These are phyloP conservation scores for Echites panduratus DNA, from an alignment of 257 asterid species.

Conservation along the genomic window DNA sequence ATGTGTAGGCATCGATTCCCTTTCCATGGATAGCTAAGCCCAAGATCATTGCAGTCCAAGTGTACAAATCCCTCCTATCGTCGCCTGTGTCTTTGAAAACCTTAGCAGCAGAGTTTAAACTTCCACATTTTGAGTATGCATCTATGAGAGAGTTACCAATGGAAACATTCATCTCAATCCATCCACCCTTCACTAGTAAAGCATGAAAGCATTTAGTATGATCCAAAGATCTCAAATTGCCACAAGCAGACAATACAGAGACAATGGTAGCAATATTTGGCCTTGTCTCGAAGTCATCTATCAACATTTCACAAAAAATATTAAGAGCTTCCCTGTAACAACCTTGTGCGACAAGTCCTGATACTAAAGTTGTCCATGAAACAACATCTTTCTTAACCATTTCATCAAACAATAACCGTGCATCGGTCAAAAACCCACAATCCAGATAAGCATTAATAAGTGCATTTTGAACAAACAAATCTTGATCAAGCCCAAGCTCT, in stretches of 20 bases:
- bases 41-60: constrained; percentile 58
- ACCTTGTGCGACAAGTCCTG: constrained; percentile 42
- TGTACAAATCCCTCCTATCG: constrained; percentile 31
- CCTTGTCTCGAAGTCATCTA: constrained; percentile 7
- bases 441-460: neutral
- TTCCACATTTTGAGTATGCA: constrained; percentile 49
- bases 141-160: constrained; percentile 38
- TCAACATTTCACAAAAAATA: constrained; percentile 13
- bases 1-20: constrained; percentile 28
- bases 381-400: constrained; percentile 47
- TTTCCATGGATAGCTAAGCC: constrained; percentile 46
- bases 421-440: constrained; percentile 11
- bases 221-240: constrained; percentile 34
- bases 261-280: constrained; percentile 35
- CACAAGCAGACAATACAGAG: constrained; percentile 45
- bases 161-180: constrained; percentile 30
- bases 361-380: constrained; percentile 47
- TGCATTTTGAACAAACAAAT: constrained; percentile 9
- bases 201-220: constrained; percentile 37
- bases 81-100: constrained; percentile 26
- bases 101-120: constrained; percentile 15
- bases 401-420: constrained; percentile 39
- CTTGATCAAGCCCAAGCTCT: constrained; percentile 3
- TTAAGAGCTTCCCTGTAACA: constrained; percentile 18
- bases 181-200: constrained; percentile 37